Conservation (phyloP, 2,329 filamentous ascomycete species). For the Onygena corvina region DNA sequence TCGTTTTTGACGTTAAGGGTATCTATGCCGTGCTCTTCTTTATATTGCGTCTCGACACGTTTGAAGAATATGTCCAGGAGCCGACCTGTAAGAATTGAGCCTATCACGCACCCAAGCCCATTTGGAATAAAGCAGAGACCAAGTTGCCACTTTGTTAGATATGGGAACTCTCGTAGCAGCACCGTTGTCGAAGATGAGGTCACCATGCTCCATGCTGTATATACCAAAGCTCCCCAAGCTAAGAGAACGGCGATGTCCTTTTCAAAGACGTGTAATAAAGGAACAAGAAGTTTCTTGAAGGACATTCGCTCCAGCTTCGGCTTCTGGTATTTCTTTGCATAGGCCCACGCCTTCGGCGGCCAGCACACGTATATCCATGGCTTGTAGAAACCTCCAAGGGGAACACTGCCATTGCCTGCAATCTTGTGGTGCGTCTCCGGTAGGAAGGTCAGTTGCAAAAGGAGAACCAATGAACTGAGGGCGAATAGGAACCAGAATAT, state of each 20-base stretch:
- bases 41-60: slow-evolving; percentile 25
- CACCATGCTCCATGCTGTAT: not conserved
- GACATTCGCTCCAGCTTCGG: not conserved
- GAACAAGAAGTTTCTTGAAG: not conserved
- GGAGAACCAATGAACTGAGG: slow-evolving; percentile 35
- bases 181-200: not conserved
- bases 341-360: not conserved
- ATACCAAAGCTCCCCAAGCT: slow-evolving; percentile 12
- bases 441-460: slow-evolving; percentile 45
- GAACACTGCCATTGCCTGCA: slow-evolving; percentile 25
- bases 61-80: slow-evolving; percentile 62
- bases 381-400: not conserved
- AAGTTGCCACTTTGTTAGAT: slow-evolving; percentile 18
- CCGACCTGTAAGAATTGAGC: slow-evolving; percentile 35
- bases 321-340: not conserved
- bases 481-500: slow-evolving; percentile 61
- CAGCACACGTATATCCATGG: not conserved
- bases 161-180: not conserved
- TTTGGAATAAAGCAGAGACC: slow-evolving; percentile 26
- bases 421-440: slow-evolving; percentile 39
- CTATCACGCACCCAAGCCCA: not conserved
- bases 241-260: slow-evolving; percentile 31
- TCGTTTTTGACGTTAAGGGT: slow-evolving; percentile 45
- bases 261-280: slow-evolving; percentile 16
- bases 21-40: slow-evolving; percentile 48